phyloP scores from a whole-genome alignment of 768 basidiomycete species.

The Botryobasidium botryosum region DNA sequence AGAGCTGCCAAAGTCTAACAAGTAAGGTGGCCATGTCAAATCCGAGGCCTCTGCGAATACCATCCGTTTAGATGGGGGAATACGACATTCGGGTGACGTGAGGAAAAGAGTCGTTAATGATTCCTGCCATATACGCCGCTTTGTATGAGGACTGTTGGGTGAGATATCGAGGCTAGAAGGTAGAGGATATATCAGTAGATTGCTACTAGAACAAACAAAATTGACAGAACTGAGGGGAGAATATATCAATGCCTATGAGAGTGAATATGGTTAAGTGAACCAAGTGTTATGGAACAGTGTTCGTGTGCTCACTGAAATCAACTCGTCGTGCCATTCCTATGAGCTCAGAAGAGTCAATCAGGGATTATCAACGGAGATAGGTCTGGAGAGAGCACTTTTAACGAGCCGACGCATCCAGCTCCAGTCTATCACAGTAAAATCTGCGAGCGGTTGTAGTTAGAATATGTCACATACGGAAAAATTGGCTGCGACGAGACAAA shows the following conservation, averaged over 20 bases:
- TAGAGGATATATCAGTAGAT: neutral
- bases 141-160: slow-evolving; percentile 38
- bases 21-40: slow-evolving; percentile 48
- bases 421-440: slow-evolving; percentile 46
- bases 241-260: slow-evolving; percentile 54
- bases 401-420: slow-evolving; percentile 34
- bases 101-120: slow-evolving; percentile 48
- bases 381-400: slow-evolving; percentile 30
- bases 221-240: slow-evolving; percentile 69
- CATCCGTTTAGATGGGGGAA: slow-evolving; percentile 42
- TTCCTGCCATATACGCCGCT: slow-evolving; percentile 67
- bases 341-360: slow-evolving; percentile 1
- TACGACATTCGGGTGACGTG: slow-evolving; percentile 38
- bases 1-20: slow-evolving; percentile 42
- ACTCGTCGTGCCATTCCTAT: slow-evolving; percentile 43
- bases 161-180: slow-evolving; percentile 38
- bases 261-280: neutral
- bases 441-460: slow-evolving; percentile 22
- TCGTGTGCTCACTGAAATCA: slow-evolving; percentile 48
- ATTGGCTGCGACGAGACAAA: slow-evolving; percentile 20
- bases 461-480: neutral
- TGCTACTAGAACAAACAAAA: slow-evolving; percentile 15
- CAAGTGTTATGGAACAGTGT: neutral
- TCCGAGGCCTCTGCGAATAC: slow-evolving; percentile 39
- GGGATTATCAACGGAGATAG: neutral